phyloP scores from a whole-genome alignment of 2,329 filamentous ascomycete species.

The Diplocarpon rosae region DNA sequence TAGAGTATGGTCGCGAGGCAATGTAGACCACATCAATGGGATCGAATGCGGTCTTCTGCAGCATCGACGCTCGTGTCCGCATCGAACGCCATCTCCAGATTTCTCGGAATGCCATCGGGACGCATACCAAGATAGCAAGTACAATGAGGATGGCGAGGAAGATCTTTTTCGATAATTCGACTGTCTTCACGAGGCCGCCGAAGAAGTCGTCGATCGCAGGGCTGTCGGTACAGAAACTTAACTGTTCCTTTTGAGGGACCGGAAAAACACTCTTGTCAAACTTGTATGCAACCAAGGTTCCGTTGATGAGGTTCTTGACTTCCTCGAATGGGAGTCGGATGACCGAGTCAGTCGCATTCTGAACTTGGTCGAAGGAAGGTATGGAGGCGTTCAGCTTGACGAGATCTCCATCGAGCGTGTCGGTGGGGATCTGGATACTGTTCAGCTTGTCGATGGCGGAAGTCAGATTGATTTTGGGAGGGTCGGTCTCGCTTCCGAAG shows the following conservation, averaged over 20 bases:
- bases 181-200: conserved; percentile 52
- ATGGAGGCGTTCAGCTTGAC: conserved; percentile 65
- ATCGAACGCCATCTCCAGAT: conserved; percentile 65
- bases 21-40: conserved; percentile 85
- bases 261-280: conserved; percentile 75
- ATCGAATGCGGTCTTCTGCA: conserved; percentile 58
- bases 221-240: conserved; percentile 84
- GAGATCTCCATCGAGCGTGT: conserved; percentile 57
- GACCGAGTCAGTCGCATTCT: conserved; percentile 67
- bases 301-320: conserved; percentile 62
- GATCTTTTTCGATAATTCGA: conserved; percentile 57
- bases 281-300: conserved; percentile 58
- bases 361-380: conserved; percentile 72
- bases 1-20: conserved; percentile 67
- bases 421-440: conserved; percentile 55
- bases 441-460: conserved; percentile 55
- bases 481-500: conserved; percentile 31
- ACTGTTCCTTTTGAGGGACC: conserved; percentile 67
- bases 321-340: conserved; percentile 73
- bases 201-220: conserved; percentile 79
- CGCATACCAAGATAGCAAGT: conserved; percentile 59
- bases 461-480: conserved; percentile 54
- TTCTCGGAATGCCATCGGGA: conserved; percentile 73
- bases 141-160: conserved; percentile 67
- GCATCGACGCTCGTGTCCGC: conserved; percentile 55